Evolutionary conservation across 2,329 filamentous ascomycete species (phyloP).

Genomic region (Thermothelomyces thermophilus): DNA sequence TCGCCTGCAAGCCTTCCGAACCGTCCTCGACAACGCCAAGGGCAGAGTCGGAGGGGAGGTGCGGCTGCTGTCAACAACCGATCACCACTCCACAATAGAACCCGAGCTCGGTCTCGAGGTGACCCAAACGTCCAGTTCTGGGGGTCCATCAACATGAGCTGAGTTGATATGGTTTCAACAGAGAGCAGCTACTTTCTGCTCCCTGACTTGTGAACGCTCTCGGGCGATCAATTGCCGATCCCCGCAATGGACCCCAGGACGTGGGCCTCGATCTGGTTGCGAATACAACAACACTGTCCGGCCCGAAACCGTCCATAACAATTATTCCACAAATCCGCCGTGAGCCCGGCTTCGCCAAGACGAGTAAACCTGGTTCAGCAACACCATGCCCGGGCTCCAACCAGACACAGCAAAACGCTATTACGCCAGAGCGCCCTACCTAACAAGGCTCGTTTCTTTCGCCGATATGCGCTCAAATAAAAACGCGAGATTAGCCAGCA

Average conservation of each 20-base stretch:
- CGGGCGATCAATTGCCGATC: conserved; percentile 13
- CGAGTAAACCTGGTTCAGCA: not conserved
- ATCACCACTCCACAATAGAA: conserved; percentile 34
- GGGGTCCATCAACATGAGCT: not conserved
- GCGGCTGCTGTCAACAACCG: conserved; percentile 33
- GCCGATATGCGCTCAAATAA: conserved; percentile 11
- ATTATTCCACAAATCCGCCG: conserved; percentile 20
- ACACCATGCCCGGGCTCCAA: not conserved
- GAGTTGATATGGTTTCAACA: no score
- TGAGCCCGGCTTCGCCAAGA: conserved; percentile 6
- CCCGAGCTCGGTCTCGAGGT: conserved; percentile 26
- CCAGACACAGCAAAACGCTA: conserved; percentile 6
- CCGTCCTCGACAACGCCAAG: conserved; percentile 25
- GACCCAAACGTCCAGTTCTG: not conserved
- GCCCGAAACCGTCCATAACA: not conserved
- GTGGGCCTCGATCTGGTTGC: not conserved
- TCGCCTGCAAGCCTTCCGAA: conserved; percentile 29
- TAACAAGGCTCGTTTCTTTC: not conserved
- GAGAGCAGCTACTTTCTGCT: no score
- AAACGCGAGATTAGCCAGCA: conserved; percentile 15
- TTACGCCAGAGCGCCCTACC: conserved; percentile 6
- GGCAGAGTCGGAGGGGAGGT: conserved; percentile 24
- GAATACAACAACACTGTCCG: conserved; percentile 10
- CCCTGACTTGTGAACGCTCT: no score
- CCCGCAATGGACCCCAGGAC: not conserved